Percentiles rank a stretch among this genome's conserved stretches.
phyloP scores from a whole-genome alignment of 305 asterid genomes.

The Fraxinus latifolia region DNA sequence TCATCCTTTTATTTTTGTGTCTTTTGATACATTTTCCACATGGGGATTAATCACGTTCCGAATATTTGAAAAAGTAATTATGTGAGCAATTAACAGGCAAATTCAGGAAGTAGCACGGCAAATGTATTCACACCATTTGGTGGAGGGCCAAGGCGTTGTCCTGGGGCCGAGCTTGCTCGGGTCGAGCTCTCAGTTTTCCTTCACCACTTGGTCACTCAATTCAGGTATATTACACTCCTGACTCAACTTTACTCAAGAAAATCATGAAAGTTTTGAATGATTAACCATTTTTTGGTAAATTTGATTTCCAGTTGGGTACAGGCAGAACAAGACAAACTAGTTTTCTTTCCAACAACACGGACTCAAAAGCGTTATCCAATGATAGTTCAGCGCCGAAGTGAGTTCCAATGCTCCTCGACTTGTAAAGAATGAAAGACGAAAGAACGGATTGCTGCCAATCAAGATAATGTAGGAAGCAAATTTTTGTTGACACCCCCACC shows the following conservation, averaged over 20 bases:
- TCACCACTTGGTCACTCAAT: slow-evolving; percentile 78
- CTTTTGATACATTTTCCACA: neutral
- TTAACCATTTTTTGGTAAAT: neutral
- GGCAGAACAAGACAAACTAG: slow-evolving; percentile 73
- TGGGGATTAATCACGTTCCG: neutral
- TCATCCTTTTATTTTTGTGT: too few relatives aligned
- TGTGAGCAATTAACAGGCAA: slow-evolving; percentile 28
- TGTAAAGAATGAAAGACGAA: too few relatives aligned
- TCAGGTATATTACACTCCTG: slow-evolving; percentile 41
- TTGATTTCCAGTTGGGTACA: slow-evolving; percentile 60
- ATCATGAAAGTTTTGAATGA: neutral
- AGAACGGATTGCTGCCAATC: too few relatives aligned
- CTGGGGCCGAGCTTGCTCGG: slow-evolving; percentile 90
- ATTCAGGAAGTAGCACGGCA: slow-evolving; percentile 28
- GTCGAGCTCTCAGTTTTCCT: slow-evolving; percentile 91
- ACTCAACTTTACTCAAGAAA: neutral
- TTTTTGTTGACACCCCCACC: slow-evolving; percentile 18
- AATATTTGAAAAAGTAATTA: neutral
- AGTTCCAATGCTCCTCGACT: neutral
- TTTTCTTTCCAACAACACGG: slow-evolving; percentile 87
- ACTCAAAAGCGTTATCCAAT: slow-evolving; percentile 78
- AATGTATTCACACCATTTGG: slow-evolving; percentile 76
- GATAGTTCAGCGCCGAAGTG: slow-evolving; percentile 41
- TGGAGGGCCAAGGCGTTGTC: slow-evolving; percentile 96
- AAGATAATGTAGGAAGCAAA: slow-evolving; percentile 19